phyloP scores from a whole-genome alignment of 352 stramenopile species.

The Globisporangium ultimum region DNA sequence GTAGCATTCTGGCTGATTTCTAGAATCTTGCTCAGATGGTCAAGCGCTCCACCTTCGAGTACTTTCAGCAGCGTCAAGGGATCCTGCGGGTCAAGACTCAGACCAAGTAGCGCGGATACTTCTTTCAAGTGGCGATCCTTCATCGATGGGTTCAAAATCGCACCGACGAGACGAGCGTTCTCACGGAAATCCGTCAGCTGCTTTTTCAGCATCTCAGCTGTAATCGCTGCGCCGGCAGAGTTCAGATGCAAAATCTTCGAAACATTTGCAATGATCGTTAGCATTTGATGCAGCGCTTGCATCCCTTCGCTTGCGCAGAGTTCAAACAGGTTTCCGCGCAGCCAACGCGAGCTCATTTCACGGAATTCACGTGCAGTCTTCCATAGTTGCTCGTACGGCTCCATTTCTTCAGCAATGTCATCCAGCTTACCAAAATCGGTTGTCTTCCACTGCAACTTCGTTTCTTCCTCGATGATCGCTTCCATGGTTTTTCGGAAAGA shows the following conservation, averaged over 20 bases:
- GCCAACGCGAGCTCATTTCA: slow-evolving; percentile 60
- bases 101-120: slow-evolving; percentile 38
- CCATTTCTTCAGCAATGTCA: slow-evolving; percentile 69
- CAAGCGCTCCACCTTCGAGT: slow-evolving; percentile 62
- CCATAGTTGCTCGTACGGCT: slow-evolving; percentile 78
- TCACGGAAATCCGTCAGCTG: slow-evolving; percentile 77
- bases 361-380: slow-evolving; percentile 67
- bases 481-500: slow-evolving; percentile 58
- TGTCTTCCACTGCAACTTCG: slow-evolving; percentile 61
- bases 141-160: slow-evolving; percentile 65
- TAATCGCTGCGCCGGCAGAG: slow-evolving; percentile 53
- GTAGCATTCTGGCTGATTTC: slow-evolving; percentile 68
- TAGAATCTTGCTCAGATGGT: slow-evolving; percentile 43
- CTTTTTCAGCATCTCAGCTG: slow-evolving; percentile 72
- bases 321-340: slow-evolving; percentile 68
- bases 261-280: slow-evolving; percentile 39
- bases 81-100: slow-evolving; percentile 46
- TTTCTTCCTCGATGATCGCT: slow-evolving; percentile 54
- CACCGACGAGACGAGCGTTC: slow-evolving; percentile 54
- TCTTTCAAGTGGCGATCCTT: slow-evolving; percentile 64
- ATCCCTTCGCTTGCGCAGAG: slow-evolving; percentile 51
- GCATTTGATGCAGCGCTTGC: slow-evolving; percentile 52
- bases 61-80: slow-evolving; percentile 67
- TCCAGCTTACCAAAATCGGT: slow-evolving; percentile 74
- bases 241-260: slow-evolving; percentile 57